phyloP scores from a whole-genome alignment of 2,329 filamentous ascomycete genomes.

The Bipolaris zeicola region DNA sequence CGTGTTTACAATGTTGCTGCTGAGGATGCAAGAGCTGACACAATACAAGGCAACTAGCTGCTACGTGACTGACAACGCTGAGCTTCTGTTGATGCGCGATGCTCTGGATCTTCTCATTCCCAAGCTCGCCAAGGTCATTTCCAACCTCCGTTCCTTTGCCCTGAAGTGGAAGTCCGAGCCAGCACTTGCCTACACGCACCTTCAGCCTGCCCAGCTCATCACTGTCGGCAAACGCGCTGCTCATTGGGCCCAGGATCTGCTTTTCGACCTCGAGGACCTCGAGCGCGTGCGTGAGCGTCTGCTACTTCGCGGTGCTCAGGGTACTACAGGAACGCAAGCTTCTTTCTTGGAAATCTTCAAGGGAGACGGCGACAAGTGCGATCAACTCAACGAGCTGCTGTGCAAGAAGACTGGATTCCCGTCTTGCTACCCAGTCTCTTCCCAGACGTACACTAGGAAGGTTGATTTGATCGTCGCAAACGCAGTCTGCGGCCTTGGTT shows the following conservation, averaged over 20 bases:
- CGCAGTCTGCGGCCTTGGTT: conserved; percentile 76
- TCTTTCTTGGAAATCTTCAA: conserved; percentile 74
- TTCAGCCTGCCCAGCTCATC: conserved; percentile 67
- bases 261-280: conserved; percentile 76
- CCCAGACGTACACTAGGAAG: conserved; percentile 79
- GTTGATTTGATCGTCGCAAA: conserved; percentile 82
- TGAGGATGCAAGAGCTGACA: conserved; percentile 61
- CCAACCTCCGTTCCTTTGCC: conserved; percentile 75
- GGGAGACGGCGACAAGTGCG: conserved; percentile 64
- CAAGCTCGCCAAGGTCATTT: conserved; percentile 79
- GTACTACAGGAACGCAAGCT: conserved; percentile 60
- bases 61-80: conserved; percentile 37
- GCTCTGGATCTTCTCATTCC: conserved; percentile 76
- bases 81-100: conserved; percentile 70
- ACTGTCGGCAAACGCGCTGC: conserved; percentile 71
- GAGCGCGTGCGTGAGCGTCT: conserved; percentile 71
- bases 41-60: conserved; percentile 54
- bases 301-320: conserved; percentile 69
- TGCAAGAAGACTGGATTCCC: conserved; percentile 70
- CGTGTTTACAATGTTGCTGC: neutral
- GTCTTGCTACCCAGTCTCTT: conserved; percentile 67
- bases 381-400: conserved; percentile 66
- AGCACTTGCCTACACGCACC: conserved; percentile 77
- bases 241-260: conserved; percentile 76
- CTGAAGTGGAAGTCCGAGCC: conserved; percentile 73